phyloP scores from a whole-genome alignment of 2,329 filamentous ascomycete genomes.

The Chaetomiaceae sp. region DNA sequence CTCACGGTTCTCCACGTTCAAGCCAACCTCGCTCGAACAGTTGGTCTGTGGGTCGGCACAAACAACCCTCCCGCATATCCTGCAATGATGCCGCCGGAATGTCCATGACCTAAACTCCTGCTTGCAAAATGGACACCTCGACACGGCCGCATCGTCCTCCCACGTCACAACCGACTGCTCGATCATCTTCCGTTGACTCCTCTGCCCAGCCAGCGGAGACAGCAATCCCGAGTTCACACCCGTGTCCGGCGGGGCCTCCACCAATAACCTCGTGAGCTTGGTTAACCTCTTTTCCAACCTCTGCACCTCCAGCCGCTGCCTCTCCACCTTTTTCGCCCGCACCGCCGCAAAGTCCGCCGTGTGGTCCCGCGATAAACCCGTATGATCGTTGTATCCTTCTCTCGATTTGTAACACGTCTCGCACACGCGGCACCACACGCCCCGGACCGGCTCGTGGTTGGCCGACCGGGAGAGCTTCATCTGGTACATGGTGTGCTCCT shows the following conservation, averaged over 20 bases:
- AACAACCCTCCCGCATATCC: conserved; percentile 87
- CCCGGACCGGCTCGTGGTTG: conserved; percentile 81
- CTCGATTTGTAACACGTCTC: conserved; percentile 99
- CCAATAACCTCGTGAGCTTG: conserved; percentile 79
- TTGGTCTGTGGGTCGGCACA: conserved; percentile 81
- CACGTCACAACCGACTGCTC: conserved; percentile 93
- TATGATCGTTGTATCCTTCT: conserved; percentile 90
- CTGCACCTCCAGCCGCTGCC: conserved; percentile 81
- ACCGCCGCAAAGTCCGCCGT: conserved; percentile 65
- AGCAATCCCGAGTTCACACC: conserved; percentile 48
- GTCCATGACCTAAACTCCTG: conserved; percentile 94
- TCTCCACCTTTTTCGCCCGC: conserved; percentile 75
- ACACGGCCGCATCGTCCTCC: conserved; percentile 83
- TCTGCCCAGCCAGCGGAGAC: conserved; percentile 62
- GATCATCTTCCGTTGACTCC: conserved; percentile 70
- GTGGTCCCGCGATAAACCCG: conserved; percentile 66
- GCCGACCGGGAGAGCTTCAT: conserved; percentile 94
- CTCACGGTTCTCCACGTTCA: conserved; percentile 63
- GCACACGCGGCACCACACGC: conserved; percentile 91
- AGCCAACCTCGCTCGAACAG: conserved; percentile 78
- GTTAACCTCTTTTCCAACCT: conserved; percentile 88
- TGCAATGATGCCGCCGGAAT: conserved; percentile 89
- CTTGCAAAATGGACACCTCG: conserved; percentile 86
- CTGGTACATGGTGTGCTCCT: conserved; percentile 98
- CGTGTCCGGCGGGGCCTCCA: conserved; percentile 66